Evolutionary conservation across 2,329 filamentous ascomycete species (phyloP).

Genomic region (Hymenoscyphus scutula): DNA sequence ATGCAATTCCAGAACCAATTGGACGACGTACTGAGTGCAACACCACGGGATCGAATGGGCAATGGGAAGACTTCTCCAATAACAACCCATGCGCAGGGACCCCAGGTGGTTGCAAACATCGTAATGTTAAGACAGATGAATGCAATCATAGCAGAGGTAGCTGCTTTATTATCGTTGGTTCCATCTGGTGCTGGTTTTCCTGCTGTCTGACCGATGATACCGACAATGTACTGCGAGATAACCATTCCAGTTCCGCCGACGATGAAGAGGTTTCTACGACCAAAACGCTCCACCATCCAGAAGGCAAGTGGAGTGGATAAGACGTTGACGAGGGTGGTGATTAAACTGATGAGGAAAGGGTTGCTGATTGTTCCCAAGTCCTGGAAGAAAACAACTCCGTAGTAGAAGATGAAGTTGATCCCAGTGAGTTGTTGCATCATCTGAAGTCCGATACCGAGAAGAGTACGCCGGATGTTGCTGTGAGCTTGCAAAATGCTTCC

Average conservation of each 20-base stretch:
- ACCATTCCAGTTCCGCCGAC: conserved; percentile 79
- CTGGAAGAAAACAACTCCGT: conserved; percentile 87
- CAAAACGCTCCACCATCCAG: conserved; percentile 78
- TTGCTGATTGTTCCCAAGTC: conserved; percentile 65
- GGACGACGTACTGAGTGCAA: conserved; percentile 66
- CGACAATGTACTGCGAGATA: conserved; percentile 82
- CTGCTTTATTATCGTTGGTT: conserved; percentile 38
- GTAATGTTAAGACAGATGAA: conserved; percentile 88
- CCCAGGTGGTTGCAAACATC: conserved; percentile 65
- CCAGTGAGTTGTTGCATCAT: conserved; percentile 81
- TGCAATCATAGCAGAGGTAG: conserved; percentile 68
- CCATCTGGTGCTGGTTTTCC: conserved; percentile 62
- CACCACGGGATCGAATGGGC: conserved; percentile 80
- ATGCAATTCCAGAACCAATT: conserved; percentile 76
- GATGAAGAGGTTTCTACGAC: conserved; percentile 76
- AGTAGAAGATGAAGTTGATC: conserved; percentile 92
- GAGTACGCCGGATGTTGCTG: conserved; percentile 67
- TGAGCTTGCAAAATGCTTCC: conserved; percentile 59
- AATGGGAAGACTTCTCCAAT: conserved; percentile 87
- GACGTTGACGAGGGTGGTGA: conserved; percentile 88
- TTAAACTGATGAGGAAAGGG: conserved; percentile 81
- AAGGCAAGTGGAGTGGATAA: conserved; percentile 76
- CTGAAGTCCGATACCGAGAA: conserved; percentile 69
- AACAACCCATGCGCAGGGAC: conserved; percentile 71
- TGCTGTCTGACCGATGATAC: conserved; percentile 51